Evolutionary conservation across 2,329 filamentous ascomycete genomes (phyloP).

Genomic region (Fusarium caatingaense): DNA sequence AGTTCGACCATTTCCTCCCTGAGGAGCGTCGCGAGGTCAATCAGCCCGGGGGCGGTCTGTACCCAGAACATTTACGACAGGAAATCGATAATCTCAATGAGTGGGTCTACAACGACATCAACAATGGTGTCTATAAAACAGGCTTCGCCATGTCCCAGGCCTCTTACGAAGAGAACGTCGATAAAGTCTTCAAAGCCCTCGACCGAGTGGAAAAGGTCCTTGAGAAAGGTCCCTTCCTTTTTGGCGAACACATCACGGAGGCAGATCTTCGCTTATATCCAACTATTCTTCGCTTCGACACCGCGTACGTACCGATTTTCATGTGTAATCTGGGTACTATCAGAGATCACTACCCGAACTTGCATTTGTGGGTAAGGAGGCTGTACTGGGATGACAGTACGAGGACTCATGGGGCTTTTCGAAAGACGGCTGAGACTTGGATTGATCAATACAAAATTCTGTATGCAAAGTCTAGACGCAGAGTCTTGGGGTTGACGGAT

Average conservation of each 20-base stretch:
- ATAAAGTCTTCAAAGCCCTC: constrained; percentile 70
- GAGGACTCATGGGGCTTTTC: constrained; percentile 67
- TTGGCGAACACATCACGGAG: constrained; percentile 74
- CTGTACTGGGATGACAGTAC: constrained; percentile 74
- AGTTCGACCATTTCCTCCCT: constrained; percentile 73
- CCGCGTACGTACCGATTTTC: constrained; percentile 75
- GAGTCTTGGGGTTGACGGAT: constrained; percentile 43
- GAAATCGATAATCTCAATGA: constrained; percentile 74
- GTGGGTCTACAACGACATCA: constrained; percentile 71
- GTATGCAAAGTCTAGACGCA: constrained; percentile 45
- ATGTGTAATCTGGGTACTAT: constrained; percentile 73
- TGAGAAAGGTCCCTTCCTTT: constrained; percentile 64
- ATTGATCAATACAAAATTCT: constrained; percentile 47
- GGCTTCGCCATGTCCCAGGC: constrained; percentile 75
- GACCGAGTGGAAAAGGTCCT: constrained; percentile 72
- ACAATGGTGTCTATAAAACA: constrained; percentile 64
- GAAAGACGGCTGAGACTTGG: constrained; percentile 72
- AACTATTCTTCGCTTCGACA: constrained; percentile 75
- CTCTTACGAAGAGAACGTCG: constrained; percentile 72
- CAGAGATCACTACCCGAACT: constrained; percentile 70
- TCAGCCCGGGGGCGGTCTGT: constrained; percentile 64
- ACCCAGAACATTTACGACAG: constrained; percentile 61
- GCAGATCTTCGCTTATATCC: constrained; percentile 75
- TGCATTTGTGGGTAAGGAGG: constrained; percentile 75
- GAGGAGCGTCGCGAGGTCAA: constrained; percentile 63